These are phyloP conservation scores for Cercospora berteroae DNA, from an alignment of 2,329 filamentous ascomycete genomes.

Conservation along the genomic window DNA sequence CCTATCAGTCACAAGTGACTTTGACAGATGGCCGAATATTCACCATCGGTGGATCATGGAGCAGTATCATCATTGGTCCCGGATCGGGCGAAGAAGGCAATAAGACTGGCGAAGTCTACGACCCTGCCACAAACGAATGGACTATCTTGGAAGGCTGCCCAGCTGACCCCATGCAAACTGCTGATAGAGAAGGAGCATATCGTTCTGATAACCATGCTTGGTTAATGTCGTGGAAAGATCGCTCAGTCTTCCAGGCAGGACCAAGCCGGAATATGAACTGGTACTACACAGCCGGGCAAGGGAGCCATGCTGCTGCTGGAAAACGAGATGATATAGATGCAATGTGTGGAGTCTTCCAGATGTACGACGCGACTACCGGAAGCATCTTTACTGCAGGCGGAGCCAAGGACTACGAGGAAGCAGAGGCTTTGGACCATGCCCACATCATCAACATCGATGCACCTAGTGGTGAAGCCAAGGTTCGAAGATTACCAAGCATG, in stretches of 20 bases:
- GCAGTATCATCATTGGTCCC: background rate
- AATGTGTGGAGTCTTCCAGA: constrained; percentile 57
- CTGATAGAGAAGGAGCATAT: constrained; percentile 45
- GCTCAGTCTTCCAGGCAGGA: constrained; percentile 54
- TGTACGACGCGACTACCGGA: constrained; percentile 55
- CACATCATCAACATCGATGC: constrained; percentile 51
- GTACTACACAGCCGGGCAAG: constrained; percentile 50
- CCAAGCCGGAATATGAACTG: constrained; percentile 57
- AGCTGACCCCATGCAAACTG: constrained; percentile 12
- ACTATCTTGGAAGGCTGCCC: background rate
- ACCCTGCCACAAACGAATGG: background rate
- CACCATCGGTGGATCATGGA: background rate
- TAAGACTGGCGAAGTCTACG: background rate
- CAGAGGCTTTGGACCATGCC: constrained; percentile 45
- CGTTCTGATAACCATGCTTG: constrained; percentile 52
- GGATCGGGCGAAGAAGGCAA: background rate
- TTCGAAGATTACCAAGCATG: constrained; percentile 27
- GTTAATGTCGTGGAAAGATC: constrained; percentile 48
- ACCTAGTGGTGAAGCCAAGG: background rate
- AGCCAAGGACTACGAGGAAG: constrained; percentile 46
- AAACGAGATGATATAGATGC: constrained; percentile 48
- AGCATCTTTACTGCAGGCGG: constrained; percentile 57
- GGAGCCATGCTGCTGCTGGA: constrained; percentile 46
- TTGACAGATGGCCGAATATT: background rate
- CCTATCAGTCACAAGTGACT: background rate